phyloP scores from a whole-genome alignment of 805 yeast species.

The Starmera dryadoides region DNA sequence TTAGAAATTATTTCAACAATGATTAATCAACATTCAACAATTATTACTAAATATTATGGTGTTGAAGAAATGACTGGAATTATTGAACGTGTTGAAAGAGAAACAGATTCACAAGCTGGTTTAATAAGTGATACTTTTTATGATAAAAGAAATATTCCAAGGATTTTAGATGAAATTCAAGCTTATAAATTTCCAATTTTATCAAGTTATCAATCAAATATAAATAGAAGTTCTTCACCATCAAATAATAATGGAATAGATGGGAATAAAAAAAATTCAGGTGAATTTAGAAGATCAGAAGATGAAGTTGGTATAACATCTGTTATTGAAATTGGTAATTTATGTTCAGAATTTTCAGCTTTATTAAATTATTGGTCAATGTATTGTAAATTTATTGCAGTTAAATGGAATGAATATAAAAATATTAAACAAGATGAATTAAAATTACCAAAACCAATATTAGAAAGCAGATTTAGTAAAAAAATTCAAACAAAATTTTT shows the following conservation, averaged over 20 bases:
- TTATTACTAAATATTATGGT: conserved; percentile 73
- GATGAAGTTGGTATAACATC: conserved; percentile 34
- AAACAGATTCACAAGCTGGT: conserved; percentile 90
- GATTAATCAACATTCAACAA: conserved; percentile 76
- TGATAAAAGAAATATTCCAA: conserved; percentile 60
- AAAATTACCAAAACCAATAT: conserved; percentile 44
- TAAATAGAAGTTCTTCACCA: conserved; percentile 9
- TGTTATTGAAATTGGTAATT: conserved; percentile 58
- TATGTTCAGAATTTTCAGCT: conserved; percentile 62
- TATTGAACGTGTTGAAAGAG: conserved; percentile 69
- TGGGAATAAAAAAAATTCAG: conserved; percentile 22
- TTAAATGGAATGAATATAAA: conserved; percentile 52
- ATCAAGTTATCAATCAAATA: conserved; percentile 7
- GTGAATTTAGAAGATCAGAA: conserved; percentile 23
- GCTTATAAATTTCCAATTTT: conserved; percentile 44
- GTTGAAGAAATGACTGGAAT: conserved; percentile 52
- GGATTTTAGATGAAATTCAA: conserved; percentile 45
- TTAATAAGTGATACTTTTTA: conserved; percentile 79
- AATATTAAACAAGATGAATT: conserved; percentile 18
- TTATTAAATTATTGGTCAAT: conserved; percentile 83
- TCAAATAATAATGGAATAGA: no score
- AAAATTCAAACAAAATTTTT: conserved; percentile 47
- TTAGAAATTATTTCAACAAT: conserved; percentile 82
- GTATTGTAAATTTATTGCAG: conserved; percentile 65
- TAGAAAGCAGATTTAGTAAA: conserved; percentile 44